Base-by-base conservation (phyloP, 2,329 filamentous ascomycete species). In the Aaosphaeria pasadenensis region DNA sequence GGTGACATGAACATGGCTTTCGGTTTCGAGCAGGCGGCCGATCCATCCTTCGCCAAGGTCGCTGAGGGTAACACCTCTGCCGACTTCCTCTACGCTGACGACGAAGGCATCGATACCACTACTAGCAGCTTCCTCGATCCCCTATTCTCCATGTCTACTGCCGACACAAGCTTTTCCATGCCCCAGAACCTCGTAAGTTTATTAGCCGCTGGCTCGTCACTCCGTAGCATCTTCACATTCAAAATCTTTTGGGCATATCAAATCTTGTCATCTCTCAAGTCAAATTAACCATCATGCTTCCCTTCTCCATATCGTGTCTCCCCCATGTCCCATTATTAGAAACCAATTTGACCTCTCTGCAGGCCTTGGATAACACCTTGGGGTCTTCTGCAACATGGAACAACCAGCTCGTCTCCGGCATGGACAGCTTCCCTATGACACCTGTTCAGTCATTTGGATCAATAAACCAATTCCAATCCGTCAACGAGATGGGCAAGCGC, bases 321-420 rank as follows among this genome's bases (percentile, higher is more conserved):
- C n/a, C 11, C 7, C 30, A 38, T 11, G 35, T 41, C 2, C 35
- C 38, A 32, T 35, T 43, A 9, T 42, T 24, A 13, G 11, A 24
- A 36, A 45, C 35, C 13, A 31, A 28, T 38, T 11, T 42, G 28
- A 35, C 17, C n/a, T 13, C 41, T n/a, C 6, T 17, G 11, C 13
- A 64, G 60, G 46, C 51, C 48, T 55, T 69, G 63, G 64, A 65
- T 67, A 61, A 64, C 55, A 67, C 66, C 58, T 50, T 59, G 51
- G 57, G 49, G 42, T 56, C 51, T 42, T 48, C 58, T 41, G 51
- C 60, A 49, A 52, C 57, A 49, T 63, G 59, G 58, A 54, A 59
- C 44, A 52, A 48, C 43, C 60, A 64, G 43, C 56, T 59, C 42
- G 52, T 33, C 30, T 59, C 50, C 4, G 24, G 28, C 11, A 38